A percentile compares a stretch with the other conserved stretches of the same genome.
Conservation (phyloP, 1,284 basidiomycete genomes). For the Cutaneotrichosporon mucoides region DNA sequence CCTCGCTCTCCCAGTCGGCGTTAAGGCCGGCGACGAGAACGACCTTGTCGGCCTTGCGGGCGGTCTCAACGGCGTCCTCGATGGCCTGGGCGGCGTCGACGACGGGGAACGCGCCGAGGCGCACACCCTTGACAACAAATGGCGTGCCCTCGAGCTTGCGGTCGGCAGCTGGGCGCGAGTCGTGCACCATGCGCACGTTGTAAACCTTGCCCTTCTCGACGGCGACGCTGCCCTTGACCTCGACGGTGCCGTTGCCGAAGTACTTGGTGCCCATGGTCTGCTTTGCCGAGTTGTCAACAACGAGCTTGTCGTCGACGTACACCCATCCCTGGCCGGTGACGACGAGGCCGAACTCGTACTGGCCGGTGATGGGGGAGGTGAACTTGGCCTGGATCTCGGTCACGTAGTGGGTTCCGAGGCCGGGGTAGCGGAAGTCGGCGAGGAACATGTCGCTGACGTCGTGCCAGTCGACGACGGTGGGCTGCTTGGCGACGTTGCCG, state of each 20-base stretch:
- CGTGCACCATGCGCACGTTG: conserved; percentile 24
- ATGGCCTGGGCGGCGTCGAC: conserved; percentile 58
- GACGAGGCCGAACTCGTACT: conserved; percentile 31
- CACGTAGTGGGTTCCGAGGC: conserved; percentile 19
- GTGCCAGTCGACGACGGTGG: conserved; percentile 4
- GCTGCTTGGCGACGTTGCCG: conserved; percentile 12
- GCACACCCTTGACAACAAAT: conserved; percentile 57
- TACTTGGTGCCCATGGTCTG: conserved; percentile 14
- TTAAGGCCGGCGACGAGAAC: conserved; percentile 63
- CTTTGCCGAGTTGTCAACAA: conserved; percentile 64
- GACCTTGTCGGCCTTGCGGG: conserved; percentile 58
- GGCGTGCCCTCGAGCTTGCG: conserved; percentile 60
- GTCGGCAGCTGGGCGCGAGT: conserved; percentile 50
- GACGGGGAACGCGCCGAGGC: conserved; percentile 50
- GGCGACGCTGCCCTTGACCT: conserved; percentile 20
- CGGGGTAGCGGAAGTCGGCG: conserved; percentile 25
- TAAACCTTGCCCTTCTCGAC: conserved; percentile 31
- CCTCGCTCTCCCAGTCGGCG: conserved; percentile 51
- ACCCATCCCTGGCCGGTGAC: conserved; percentile 46
- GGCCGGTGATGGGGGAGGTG: conserved; percentile 23
- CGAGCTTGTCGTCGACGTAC: conserved; percentile 59
- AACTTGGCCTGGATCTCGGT: conserved; percentile 25
- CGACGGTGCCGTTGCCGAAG: conserved; percentile 26
- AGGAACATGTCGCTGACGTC: conserved; percentile 24
- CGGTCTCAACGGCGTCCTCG: conserved; percentile 58